Evolutionary conservation across 1,139 yeast species (phyloP), one percentile per base, ranked within the genome.

Genomic region (Geotrichum siamense): DNA sequence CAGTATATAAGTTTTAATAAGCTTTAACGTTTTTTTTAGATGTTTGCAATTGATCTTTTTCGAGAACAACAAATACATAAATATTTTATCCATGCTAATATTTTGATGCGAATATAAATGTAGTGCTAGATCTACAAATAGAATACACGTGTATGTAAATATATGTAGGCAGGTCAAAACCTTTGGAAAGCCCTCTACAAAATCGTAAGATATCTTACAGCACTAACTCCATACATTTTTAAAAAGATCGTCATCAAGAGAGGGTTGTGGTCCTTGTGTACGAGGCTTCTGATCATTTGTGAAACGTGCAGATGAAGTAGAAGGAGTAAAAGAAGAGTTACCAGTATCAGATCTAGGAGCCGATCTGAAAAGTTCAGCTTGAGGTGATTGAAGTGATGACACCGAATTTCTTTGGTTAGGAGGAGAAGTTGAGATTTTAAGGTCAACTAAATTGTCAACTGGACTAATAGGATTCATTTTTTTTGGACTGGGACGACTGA

Each of bases 151-250:
- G n/a, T n/a, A n/a, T n/a, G n/a, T n/a, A n/a, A n/a, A n/a, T n/a
- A n/a, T n/a, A n/a, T n/a, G n/a, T n/a, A n/a, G n/a, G n/a, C n/a
- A n/a, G n/a, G n/a, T n/a, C n/a, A n/a, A n/a, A n/a, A n/a, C n/a
- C n/a, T n/a, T n/a, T n/a, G n/a, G n/a, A n/a, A n/a, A n/a, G n/a
- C n/a, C n/a, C n/a, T n/a, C n/a, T n/a, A n/a, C n/a, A n/a, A n/a
- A n/a, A n/a, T n/a, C n/a, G n/a, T n/a, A n/a, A n/a, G n/a, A n/a
- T n/a, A n/a, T n/a, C n/a, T n/a, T n/a, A n/a, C n/a, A n/a, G n/a
- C n/a, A n/a, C n/a, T 52, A 62, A 44, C 57, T 60, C 91, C 89
- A 82, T 5, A 82, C 89, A 58, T 78, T 78, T 44, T 74, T 74
- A 59, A 79, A 79, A 32, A 78, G 65, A 52, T 82, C 89, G 50